Conservation (phyloP, 1,284 basidiomycete genomes). For the Trichosporon sp. region DNA sequence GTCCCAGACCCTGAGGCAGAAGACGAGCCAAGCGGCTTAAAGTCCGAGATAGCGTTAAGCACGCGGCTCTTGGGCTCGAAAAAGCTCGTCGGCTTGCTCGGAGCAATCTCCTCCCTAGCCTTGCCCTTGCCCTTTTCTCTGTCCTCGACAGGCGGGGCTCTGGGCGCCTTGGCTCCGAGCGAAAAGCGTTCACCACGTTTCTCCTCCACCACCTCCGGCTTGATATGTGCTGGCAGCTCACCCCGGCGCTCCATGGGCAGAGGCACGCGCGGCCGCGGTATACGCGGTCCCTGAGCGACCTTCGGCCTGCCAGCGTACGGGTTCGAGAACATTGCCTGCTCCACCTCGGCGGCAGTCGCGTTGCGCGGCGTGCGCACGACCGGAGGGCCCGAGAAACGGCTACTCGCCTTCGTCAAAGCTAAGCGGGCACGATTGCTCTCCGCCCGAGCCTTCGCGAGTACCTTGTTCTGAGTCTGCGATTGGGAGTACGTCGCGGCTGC, state of each 20-base stretch:
- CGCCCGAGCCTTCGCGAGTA: conserved; percentile 32
- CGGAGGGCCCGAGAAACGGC: conserved; percentile 29
- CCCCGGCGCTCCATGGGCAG: background rate
- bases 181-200: background rate
- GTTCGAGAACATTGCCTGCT: background rate
- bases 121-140: background rate
- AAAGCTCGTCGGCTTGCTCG: background rate
- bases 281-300: background rate
- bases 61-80: background rate
- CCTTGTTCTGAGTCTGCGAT: conserved; percentile 7
- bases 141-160: background rate
- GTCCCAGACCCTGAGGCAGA: background rate
- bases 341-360: background rate
- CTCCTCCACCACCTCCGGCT: background rate
- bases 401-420: conserved; percentile 39
- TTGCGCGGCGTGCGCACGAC: conserved; percentile 2
- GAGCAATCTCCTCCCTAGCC: background rate
- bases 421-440: conserved; percentile 36
- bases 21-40: background rate
- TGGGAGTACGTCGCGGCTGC: background rate
- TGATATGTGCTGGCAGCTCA: background rate
- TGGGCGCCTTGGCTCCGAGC: background rate
- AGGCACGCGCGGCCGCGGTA: background rate
- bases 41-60: background rate
- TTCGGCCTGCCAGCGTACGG: background rate